Evolutionary conservation across 306 rosid species (phyloP).

Genomic region (barrel medic (Medicago truncatula)): MtrunA17r5.0-ANR NC_053049.1:48584001-48584500

Average conservation of each 20-base stretch:
- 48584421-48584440: conserved; percentile 9
- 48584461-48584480: not conserved
- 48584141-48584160: not conserved
- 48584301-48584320: not conserved
- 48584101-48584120: no score
- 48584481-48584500: not conserved
- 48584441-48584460: not conserved
- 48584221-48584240: not conserved
- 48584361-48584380: not conserved
- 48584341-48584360: not conserved
- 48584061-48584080: not conserved
- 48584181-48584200: not conserved
- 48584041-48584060: not conserved
- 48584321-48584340: not conserved
- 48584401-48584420: conserved; percentile 22
- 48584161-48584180: not conserved
- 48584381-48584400: not conserved
- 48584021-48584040: not conserved
- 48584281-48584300: not conserved
- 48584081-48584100: not conserved
- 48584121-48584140: no score
- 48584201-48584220: not conserved
- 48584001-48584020: not conserved
- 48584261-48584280: not conserved
- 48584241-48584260: not conserved